These are phyloP conservation scores for Suhomyces panamericanus DNA, from an alignment of 1,139 yeast genomes.

Conservation along the genomic window DNA sequence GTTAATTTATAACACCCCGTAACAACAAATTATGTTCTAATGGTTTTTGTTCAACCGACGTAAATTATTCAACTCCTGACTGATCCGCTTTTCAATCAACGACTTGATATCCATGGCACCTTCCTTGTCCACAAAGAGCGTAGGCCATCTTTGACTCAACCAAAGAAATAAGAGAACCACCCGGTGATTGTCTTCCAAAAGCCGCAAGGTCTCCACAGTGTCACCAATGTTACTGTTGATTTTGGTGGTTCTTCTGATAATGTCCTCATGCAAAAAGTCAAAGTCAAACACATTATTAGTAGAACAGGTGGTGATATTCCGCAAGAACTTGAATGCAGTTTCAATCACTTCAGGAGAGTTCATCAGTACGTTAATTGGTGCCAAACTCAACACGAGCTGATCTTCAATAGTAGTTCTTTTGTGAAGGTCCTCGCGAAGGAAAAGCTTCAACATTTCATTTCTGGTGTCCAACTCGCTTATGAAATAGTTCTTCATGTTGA, in stretches of 20 bases:
- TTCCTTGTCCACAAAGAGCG: slow-evolving; percentile 71
- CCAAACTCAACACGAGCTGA: slow-evolving; percentile 56
- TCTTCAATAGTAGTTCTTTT: slow-evolving; percentile 44
- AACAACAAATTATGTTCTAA: too few relatives aligned
- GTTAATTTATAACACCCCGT: too few relatives aligned
- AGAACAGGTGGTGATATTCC: slow-evolving; percentile 37
- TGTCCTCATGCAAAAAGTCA: slow-evolving; percentile 34
- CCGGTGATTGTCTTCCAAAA: slow-evolving; percentile 70
- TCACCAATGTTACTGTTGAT: slow-evolving; percentile 22
- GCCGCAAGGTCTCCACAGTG: slow-evolving; percentile 41
- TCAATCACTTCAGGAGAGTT: slow-evolving; percentile 29
- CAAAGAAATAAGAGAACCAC: slow-evolving; percentile 72
- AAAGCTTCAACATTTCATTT: slow-evolving; percentile 44
- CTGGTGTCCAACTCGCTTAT: slow-evolving; percentile 49
- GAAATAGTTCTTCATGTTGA: slow-evolving; percentile 31
- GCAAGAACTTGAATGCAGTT: slow-evolving; percentile 35
- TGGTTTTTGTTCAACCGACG: slow-evolving; percentile 23
- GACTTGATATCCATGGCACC: slow-evolving; percentile 70
- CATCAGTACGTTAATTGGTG: slow-evolving; percentile 49
- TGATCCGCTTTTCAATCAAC: slow-evolving; percentile 63
- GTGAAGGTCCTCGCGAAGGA: slow-evolving; percentile 36
- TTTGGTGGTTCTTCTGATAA: slow-evolving; percentile 27
- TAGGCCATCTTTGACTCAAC: slow-evolving; percentile 87
- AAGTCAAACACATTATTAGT: slow-evolving; percentile 48
- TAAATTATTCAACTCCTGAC: slow-evolving; percentile 55